Conservation (phyloP, 1,139 yeast species). For the Kluyveromyces sp. region DNA sequence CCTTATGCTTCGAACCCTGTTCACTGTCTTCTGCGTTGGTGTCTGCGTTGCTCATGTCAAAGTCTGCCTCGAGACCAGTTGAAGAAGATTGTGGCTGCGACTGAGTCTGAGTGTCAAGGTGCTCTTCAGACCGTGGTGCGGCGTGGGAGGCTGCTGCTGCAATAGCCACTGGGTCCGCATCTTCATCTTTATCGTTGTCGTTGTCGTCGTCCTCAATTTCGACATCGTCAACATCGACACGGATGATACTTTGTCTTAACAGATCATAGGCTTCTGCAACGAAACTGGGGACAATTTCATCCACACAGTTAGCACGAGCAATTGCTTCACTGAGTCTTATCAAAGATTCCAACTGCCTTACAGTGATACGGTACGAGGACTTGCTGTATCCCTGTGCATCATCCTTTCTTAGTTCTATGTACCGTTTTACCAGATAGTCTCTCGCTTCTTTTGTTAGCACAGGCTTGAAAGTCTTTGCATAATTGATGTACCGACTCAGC, state of each 20-base stretch:
- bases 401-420: constrained; percentile 81
- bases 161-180: not conserved
- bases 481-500: constrained; percentile 78
- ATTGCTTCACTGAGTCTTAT: constrained; percentile 92
- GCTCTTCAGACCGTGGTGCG: not conserved
- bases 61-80: constrained; percentile 1
- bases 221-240: constrained; percentile 92
- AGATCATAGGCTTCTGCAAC: constrained; percentile 93
- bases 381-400: constrained; percentile 83
- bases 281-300: constrained; percentile 75
- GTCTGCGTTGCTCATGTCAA: too few species aligned
- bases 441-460: constrained; percentile 78
- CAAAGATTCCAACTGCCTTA: constrained; percentile 92
- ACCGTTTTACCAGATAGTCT: constrained; percentile 66
- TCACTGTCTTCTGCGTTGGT: not conserved
- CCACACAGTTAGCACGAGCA: constrained; percentile 94
- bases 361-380: constrained; percentile 87
- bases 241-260: constrained; percentile 82
- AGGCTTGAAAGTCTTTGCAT: constrained; percentile 92
- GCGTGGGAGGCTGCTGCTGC: not conserved
- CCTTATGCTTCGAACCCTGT: constrained; percentile 28
- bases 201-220: constrained; percentile 49
- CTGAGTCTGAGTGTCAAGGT: not conserved
- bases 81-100: constrained; percentile 1
- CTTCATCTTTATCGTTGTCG: constrained; percentile 13